Evolutionary conservation across 2,329 filamentous ascomycete genomes (phyloP), one percentile per base, ranked within the genome.

Genomic region (Cladobotryum mycophilum): DNA sequence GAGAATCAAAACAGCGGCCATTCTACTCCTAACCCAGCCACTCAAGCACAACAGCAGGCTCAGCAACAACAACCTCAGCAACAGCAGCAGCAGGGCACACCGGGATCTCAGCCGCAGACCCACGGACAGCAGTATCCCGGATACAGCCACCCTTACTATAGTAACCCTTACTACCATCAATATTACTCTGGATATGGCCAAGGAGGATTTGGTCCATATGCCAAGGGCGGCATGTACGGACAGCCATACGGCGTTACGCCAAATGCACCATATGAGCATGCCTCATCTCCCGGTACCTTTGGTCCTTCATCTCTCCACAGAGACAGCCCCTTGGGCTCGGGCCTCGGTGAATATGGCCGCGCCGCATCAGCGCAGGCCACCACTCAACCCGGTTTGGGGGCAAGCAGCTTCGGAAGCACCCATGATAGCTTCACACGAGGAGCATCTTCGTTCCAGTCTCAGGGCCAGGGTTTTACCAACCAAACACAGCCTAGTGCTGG

Each of bases 1-100:
- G 89, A 95, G 49, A 79, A 81, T 55, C 88, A 90, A 62, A 89
- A 86, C 73, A 96, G 89, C 66, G 92, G 90, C 41, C 86, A 93
- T 67, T 92, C 86, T 61, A 96, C 91, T 2, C 91, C 92, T 35
- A 93, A 95, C 72, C 90, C 91, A 25, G 78, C 85, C 38, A 71
- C 72, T 11, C 79, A 80, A 63, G 72, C 70, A 43, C 79, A 80
- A 60, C 69, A 72, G 55, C 53, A 67, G 49, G 71, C 72, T 34
- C 64, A 67, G 17, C 52, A 55, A 17, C 52, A 55, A 25, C 53
- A 57, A n/a, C 77, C 82, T 30, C 71, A 72, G 42, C 75, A 75
- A 54, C 70, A 68, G 40, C 76, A 78, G 57, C 70, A 72, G 59
- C 69, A 65, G 51, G 68, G 64, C 30, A 67, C 60, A n/a, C 72